A percentile compares a stretch with the other conserved stretches of the same genome.
These are phyloP conservation scores for Fraxinus sp. DNA, from an alignment of 305 asterid species.

Conservation along the genomic window DNA sequence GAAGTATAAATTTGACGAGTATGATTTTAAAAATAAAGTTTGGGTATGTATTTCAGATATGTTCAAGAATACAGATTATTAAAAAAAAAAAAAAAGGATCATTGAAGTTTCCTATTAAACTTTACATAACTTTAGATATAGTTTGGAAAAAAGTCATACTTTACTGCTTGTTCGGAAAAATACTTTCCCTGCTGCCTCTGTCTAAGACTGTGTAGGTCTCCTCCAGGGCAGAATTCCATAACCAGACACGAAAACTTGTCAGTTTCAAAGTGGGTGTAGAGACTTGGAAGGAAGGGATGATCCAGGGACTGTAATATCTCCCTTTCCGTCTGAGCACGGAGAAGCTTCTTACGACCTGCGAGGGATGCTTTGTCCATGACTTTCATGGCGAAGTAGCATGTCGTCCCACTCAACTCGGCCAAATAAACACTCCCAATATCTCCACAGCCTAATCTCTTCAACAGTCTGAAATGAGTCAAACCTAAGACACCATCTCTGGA, in stretches of 20 bases:
- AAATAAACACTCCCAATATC: conserved; percentile 57
- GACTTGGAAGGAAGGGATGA: conserved; percentile 52
- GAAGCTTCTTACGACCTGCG: conserved; percentile 49
- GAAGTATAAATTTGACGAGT: neutral
- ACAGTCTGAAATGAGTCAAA: conserved; percentile 46
- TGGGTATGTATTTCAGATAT: neutral
- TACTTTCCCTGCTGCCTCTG: conserved; percentile 56
- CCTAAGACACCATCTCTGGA: conserved; percentile 40
- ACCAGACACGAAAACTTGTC: conserved; percentile 53
- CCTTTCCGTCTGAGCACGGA: conserved; percentile 52
- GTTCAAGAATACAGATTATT: neutral
- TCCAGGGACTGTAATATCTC: conserved; percentile 52
- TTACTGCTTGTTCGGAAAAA: conserved; percentile 56
- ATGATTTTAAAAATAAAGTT: neutral
- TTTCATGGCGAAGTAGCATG: conserved; percentile 51
- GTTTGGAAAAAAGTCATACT: conserved; percentile 33
- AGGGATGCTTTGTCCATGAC: conserved; percentile 53
- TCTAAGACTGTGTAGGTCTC: conserved; percentile 49
- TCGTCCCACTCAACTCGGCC: conserved; percentile 50
- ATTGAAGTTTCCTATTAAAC: neutral
- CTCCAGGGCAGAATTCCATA: conserved; percentile 64
- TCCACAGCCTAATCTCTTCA: conserved; percentile 55
- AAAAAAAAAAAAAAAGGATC: neutral
- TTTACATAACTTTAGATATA: neutral
- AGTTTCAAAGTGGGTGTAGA: conserved; percentile 47